These are phyloP conservation scores for Globisporangium nodosum DNA, from an alignment of 352 stramenopile species.

Conservation along the genomic window DNA sequence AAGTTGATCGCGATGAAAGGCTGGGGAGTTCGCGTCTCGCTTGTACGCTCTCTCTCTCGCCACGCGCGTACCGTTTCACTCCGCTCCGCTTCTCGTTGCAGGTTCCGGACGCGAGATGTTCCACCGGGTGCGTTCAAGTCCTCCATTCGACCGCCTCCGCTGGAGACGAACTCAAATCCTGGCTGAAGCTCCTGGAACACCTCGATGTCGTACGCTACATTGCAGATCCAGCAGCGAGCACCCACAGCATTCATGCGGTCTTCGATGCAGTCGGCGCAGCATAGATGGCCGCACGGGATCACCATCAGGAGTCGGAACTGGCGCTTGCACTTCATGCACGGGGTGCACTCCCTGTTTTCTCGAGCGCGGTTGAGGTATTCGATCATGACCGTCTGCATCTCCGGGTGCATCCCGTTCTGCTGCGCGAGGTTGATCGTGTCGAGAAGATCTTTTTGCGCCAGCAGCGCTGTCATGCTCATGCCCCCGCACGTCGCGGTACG, in stretches of 20 bases:
- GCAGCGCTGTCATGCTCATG: conserved; percentile 30
- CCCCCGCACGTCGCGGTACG: conserved; percentile 53
- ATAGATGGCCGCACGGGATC: conserved; percentile 88
- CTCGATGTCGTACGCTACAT: conserved; percentile 73
- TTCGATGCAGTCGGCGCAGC: conserved; percentile 92
- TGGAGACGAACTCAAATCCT: conserved; percentile 58
- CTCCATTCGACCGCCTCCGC: conserved; percentile 10
- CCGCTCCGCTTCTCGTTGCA: conserved; percentile 1
- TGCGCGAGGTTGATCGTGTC: conserved; percentile 66
- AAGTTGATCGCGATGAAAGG: conserved; percentile 18
- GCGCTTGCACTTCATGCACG: conserved; percentile 81
- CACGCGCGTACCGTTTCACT: conserved; percentile 1
- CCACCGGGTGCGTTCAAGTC: conserved; percentile 5
- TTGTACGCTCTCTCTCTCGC: neutral
- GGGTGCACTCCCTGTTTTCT: conserved; percentile 31
- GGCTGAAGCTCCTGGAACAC: conserved; percentile 86
- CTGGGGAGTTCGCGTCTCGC: conserved; percentile 2
- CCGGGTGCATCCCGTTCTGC: conserved; percentile 27
- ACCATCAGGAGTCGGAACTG: conserved; percentile 88
- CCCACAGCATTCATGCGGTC: conserved; percentile 48
- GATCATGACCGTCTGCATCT: conserved; percentile 32
- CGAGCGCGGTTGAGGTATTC: conserved; percentile 56
- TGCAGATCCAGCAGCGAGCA: conserved; percentile 46
- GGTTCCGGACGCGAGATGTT: neutral
- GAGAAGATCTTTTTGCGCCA: conserved; percentile 32